phyloP scores from a whole-genome alignment of 768 basidiomycete genomes.

The Xerocomus spinulosus region DNA sequence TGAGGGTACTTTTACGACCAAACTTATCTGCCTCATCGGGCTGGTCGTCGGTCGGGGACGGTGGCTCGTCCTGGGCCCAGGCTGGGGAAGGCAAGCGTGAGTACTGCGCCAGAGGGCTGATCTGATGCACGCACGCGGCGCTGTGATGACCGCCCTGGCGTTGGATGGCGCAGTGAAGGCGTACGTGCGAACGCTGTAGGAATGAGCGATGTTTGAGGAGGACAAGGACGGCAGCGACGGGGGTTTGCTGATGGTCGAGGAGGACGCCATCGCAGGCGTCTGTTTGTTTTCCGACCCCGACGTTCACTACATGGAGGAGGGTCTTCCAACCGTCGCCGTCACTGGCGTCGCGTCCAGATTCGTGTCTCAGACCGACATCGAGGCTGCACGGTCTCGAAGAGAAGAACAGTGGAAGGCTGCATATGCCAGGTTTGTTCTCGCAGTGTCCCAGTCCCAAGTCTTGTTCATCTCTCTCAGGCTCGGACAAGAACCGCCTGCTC shows the following conservation, averaged over 20 bases:
- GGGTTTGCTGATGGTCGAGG: constrained; percentile 13
- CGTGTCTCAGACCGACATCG: constrained; percentile 74
- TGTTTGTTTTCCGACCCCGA: constrained; percentile 21
- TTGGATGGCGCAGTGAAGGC: constrained; percentile 35
- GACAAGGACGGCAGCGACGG: constrained; percentile 24
- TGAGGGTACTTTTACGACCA: constrained; percentile 30
- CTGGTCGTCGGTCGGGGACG: constrained; percentile 55
- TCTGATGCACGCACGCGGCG: constrained; percentile 53
- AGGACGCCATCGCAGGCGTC: constrained; percentile 13
- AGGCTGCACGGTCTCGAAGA: constrained; percentile 60
- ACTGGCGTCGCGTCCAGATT: constrained; percentile 80
- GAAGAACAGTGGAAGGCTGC: constrained; percentile 91
- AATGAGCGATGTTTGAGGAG: constrained; percentile 24
- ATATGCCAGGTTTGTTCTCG: constrained; percentile 59
- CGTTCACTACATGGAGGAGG: constrained; percentile 50
- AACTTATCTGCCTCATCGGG: constrained; percentile 35
- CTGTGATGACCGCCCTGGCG: constrained; percentile 55
- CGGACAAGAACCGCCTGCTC: constrained; percentile 80
- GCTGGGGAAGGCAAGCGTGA: constrained; percentile 39
- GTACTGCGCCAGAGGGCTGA: background rate
- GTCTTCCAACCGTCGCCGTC: constrained; percentile 67
- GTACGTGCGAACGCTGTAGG: constrained; percentile 27
- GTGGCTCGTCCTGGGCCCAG: constrained; percentile 82
- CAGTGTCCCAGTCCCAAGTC: background rate
- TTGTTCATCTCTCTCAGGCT: constrained; percentile 41